Conservation (phyloP, 768 basidiomycete species). For the Lactifluus piperatus region DNA sequence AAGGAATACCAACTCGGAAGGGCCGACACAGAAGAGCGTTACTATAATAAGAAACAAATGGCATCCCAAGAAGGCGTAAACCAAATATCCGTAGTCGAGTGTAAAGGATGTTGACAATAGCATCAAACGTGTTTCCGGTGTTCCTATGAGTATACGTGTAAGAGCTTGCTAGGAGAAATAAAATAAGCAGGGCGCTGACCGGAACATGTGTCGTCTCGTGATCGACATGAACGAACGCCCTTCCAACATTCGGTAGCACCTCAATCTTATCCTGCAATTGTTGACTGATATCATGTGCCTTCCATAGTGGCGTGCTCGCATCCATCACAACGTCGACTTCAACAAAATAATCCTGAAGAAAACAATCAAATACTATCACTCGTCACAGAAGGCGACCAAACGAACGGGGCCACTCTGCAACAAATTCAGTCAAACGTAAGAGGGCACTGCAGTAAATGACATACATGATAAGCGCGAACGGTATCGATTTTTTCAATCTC, state of each 20-base stretch:
- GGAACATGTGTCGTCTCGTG: conserved; percentile 82
- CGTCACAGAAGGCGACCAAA: neutral
- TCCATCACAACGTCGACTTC: conserved; percentile 95
- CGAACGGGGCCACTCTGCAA: conserved; percentile 63
- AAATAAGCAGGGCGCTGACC: conserved; percentile 29
- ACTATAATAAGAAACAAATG: neutral
- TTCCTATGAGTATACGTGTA: conserved; percentile 27
- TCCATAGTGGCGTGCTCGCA: conserved; percentile 80
- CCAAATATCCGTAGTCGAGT: neutral
- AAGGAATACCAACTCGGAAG: neutral
- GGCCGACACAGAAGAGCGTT: neutral
- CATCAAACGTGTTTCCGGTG: conserved; percentile 33
- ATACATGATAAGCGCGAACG: conserved; percentile 84
- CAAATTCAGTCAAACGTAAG: neutral
- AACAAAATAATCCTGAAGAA: conserved; percentile 72
- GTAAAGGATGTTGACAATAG: neutral
- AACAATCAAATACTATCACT: neutral
- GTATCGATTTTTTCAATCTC: conserved; percentile 86
- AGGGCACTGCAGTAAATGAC: conserved; percentile 24
- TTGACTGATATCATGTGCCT: conserved; percentile 80
- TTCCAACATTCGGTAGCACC: conserved; percentile 78
- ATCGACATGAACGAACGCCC: conserved; percentile 94
- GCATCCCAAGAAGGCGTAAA: too few species aligned
- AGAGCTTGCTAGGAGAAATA: neutral
- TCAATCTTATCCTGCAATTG: conserved; percentile 85